Base-by-base conservation (phyloP, 495 filamentous ascomycete species). In the Halenospora varia region DNA sequence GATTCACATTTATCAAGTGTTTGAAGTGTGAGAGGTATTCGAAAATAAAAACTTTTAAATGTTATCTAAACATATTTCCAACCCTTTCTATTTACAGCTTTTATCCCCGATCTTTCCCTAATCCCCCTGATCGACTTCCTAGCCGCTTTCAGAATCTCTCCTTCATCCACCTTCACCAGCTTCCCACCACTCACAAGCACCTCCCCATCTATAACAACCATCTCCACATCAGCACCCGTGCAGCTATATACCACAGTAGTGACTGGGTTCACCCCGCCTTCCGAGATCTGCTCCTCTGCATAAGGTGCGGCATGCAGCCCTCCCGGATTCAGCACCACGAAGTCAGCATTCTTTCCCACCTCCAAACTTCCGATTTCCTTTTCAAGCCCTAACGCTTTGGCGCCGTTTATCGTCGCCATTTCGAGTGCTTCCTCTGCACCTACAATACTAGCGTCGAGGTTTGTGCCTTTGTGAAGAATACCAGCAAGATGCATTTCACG, bases 341-440 rank as follows among this genome's bases (percentile, higher is more conserved):
- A 77, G 59, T 81, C 78, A 2, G 79, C 79, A 59, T 80, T 79
- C 69, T 82, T 82, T 3, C 78, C 78, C 0, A 75, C 66, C 53
- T 79, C 76, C 45, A 82, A 57, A 62, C 78, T 80, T 2, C 79
- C 79, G 53, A 77, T 70, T 2, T 67, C 60, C 22, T 69, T 68
- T 1, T 76, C 68, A 55, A 74, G 48, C 1, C 78, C 77, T n/a
- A 82, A 55, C n/a, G 77, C 77, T 59, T 70, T 76, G 1, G 78
- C 79, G 19, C 67, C 69, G 51, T 67, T 66, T 22, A 59, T 63
- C 0, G 61, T 63, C 10, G 61, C 61, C 61, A 63, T 63, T 41
- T 63, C 61, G 10, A 63, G 25, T 15, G 54, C 61, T 6, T 19
- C 17, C 48, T 63, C 61, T 1, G 61, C 61, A 1, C 56, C 45